Evolutionary conservation across 2,329 filamentous ascomycete genomes (phyloP).

Genomic region (Alternaria gaisen): DNA sequence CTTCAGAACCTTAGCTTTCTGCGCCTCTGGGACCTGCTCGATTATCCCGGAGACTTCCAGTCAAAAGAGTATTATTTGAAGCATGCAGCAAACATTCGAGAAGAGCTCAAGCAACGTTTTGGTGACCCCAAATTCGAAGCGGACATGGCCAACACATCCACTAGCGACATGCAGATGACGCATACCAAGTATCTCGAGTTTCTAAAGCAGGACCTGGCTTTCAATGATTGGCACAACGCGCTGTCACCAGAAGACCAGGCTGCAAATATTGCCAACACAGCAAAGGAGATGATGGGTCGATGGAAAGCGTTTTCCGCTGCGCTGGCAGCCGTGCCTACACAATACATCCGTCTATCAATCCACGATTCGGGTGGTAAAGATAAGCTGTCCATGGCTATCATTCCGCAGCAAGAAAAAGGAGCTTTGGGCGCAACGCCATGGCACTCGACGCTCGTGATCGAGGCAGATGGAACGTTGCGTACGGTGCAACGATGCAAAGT

Average conservation of each 20-base stretch:
- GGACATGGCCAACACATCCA: conserved; percentile 42
- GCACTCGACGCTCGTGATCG: conserved; percentile 33
- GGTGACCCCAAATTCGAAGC: conserved; percentile 37
- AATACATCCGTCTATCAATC: conserved; percentile 43
- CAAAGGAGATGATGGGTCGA: conserved; percentile 44
- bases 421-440: conserved; percentile 38
- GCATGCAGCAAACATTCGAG: conserved; percentile 36
- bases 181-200: conserved; percentile 42
- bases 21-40: conserved; percentile 31
- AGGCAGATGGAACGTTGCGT: conserved; percentile 32
- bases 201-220: conserved; percentile 32
- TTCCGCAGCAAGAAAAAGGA: conserved; percentile 33
- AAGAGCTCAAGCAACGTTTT: conserved; percentile 32
- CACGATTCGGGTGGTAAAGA: conserved; percentile 42
- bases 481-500: conserved; percentile 30
- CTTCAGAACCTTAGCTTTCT: conserved; percentile 31
- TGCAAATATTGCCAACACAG: conserved; percentile 33
- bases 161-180: conserved; percentile 39
- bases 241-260: conserved; percentile 28
- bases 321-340: conserved; percentile 28
- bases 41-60: conserved; percentile 24
- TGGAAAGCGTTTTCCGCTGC: conserved; percentile 40
- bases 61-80: conserved; percentile 35
- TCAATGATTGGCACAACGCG: conserved; percentile 26
- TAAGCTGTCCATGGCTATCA: conserved; percentile 42